Conservation (phyloP, 2,329 filamentous ascomycete genomes). For the Fusarium penzigii region DNA sequence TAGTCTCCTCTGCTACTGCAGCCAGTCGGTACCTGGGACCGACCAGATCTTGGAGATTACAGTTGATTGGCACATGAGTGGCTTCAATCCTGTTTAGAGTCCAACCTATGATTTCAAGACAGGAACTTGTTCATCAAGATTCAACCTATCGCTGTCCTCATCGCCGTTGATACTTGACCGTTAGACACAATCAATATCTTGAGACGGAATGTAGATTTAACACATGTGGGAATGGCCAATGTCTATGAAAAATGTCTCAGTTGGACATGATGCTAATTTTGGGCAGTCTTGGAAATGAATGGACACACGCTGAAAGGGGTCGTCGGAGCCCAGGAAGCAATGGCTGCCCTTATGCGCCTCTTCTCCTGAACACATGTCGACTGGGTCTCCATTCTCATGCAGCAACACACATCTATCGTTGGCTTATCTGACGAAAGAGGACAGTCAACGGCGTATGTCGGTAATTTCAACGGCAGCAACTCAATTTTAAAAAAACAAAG, state of each 20-base stretch:
- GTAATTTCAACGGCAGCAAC: background rate
- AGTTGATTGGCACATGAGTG: background rate
- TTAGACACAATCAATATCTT: background rate
- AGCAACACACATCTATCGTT: background rate
- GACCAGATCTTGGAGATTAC: background rate
- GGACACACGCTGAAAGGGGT: background rate
- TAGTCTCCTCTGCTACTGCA: background rate
- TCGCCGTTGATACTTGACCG: background rate
- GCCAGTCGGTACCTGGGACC: background rate
- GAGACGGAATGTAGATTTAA: background rate
- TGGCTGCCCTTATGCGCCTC: background rate
- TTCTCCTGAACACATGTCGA: background rate
- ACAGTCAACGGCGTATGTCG: background rate
- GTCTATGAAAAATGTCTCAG: background rate
- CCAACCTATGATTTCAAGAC: background rate
- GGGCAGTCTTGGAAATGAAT: background rate
- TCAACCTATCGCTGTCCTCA: background rate
- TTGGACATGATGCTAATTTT: background rate
- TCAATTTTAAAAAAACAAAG: background rate
- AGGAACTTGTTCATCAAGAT: background rate
- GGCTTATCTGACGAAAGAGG: background rate
- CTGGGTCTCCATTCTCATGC: background rate
- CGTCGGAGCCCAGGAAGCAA: background rate
- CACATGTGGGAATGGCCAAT: background rate
- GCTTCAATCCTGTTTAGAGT: background rate